Evolutionary conservation across 352 stramenopile genomes (phyloP).

Genomic region (Phytopythium montanum): DNA sequence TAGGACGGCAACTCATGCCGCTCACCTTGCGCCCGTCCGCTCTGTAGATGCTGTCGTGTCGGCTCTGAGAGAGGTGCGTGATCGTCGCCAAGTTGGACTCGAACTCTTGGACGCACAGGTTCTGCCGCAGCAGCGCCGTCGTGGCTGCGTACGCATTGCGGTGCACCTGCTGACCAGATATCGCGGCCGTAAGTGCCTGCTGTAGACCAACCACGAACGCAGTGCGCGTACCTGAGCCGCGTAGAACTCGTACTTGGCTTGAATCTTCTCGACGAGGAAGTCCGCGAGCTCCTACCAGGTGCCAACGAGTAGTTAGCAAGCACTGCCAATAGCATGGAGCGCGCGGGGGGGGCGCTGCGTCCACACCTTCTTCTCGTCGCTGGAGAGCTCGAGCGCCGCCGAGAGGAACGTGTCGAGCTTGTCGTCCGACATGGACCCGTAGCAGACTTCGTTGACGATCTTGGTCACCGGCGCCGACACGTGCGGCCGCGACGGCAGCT

Average conservation of each 20-base stretch:
- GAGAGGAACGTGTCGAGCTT: constrained; percentile 68
- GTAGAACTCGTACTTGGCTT: constrained; percentile 83
- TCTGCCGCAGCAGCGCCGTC: constrained; percentile 71
- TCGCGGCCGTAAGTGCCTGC: background rate
- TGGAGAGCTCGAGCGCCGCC: constrained; percentile 60
- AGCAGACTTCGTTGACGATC: constrained; percentile 83
- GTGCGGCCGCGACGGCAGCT: constrained; percentile 54
- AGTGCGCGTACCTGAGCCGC: constrained; percentile 45
- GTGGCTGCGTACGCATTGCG: constrained; percentile 70
- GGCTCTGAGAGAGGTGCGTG: constrained; percentile 82
- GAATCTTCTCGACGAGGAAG: constrained; percentile 80
- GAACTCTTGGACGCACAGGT: constrained; percentile 75
- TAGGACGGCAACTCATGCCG: background rate
- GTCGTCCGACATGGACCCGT: constrained; percentile 66
- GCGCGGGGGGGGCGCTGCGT: background rate
- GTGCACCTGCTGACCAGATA: constrained; percentile 43
- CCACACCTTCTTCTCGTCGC: constrained; percentile 72
- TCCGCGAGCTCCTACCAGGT: constrained; percentile 59
- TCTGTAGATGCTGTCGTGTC: constrained; percentile 80
- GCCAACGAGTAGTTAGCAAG: constrained; percentile 1
- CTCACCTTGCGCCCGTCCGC: constrained; percentile 67
- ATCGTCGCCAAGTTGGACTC: constrained; percentile 76
- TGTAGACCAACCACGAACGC: background rate
- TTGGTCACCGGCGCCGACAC: constrained; percentile 60
- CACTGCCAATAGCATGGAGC: background rate